Conservation (phyloP, 352 stramenopile genomes). For the Globisporangium solare region DNA sequence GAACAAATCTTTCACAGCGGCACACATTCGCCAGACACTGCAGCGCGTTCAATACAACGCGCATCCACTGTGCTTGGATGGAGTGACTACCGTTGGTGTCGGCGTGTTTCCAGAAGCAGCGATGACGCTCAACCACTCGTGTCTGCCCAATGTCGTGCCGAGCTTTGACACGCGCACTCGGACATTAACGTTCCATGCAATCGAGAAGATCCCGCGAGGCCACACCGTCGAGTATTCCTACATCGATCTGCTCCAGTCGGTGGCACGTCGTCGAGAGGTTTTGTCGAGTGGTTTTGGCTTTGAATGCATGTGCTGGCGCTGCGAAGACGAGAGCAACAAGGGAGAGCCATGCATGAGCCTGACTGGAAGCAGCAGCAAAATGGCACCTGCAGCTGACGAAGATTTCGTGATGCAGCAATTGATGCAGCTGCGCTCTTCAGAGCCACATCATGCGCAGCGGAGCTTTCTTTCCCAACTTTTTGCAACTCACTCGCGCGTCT, state of each 20-base stretch:
- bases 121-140: slow-evolving; percentile 72
- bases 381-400: slow-evolving; percentile 2
- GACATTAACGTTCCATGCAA: slow-evolving; percentile 43
- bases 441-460: slow-evolving; percentile 15
- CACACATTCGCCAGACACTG: slow-evolving; percentile 33
- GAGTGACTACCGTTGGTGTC: slow-evolving; percentile 30
- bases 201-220: slow-evolving; percentile 23
- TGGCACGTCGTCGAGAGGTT: slow-evolving; percentile 25
- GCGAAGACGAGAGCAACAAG: slow-evolving; percentile 15
- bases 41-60: slow-evolving; percentile 49
- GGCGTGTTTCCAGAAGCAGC: slow-evolving; percentile 65
- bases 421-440: slow-evolving; percentile 16
- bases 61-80: slow-evolving; percentile 46
- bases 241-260: slow-evolving; percentile 44
- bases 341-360: not conserved
- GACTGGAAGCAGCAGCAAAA: not conserved
- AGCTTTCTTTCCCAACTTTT: slow-evolving; percentile 4
- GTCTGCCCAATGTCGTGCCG: slow-evolving; percentile 47
- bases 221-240: slow-evolving; percentile 50
- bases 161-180: slow-evolving; percentile 42
- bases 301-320: slow-evolving; percentile 40
- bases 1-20: slow-evolving; percentile 1
- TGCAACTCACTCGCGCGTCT: slow-evolving; percentile 10
- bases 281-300: slow-evolving; percentile 50
- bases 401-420: slow-evolving; percentile 23